Base-by-base conservation (phyloP, 2,329 filamentous ascomycete genomes). In the Keithomyces neogunnii region DNA sequence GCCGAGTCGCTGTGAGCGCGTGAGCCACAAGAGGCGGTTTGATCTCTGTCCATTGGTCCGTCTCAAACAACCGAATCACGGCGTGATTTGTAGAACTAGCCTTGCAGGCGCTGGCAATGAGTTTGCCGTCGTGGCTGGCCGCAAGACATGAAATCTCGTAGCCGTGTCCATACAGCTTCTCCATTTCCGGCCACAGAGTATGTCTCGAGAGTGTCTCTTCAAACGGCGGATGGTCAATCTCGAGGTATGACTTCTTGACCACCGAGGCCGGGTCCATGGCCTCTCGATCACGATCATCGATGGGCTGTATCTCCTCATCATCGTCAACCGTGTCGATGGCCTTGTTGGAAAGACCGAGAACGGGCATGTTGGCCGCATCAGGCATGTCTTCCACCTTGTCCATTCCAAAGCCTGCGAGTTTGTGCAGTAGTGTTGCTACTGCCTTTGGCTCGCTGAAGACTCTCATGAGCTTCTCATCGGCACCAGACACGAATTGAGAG, bases 101-200 rank as follows among this genome's bases (percentile, higher is more conserved):
- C 62, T 88, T 89, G 73, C 93, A 99, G 2, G 93, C 90, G 49
- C 91, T 96, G 33, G 93, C 93, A 11, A 99, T 78, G 28, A 96
- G 68, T 3, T 69, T 73, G 10, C 87, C 86, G 60, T 90, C 84
- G 62, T 88, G 80, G 61, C 83, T 89, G 6, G 85, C 80, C 9
- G 91, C 88, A 13, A 96, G 81, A 38, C 89, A 87, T 2, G 89
- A 95, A 47, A 99, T 92, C 68, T 99, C 93, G 69, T 96, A 96
- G 32, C 93, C 93, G 69, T 99, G 93, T 2, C 93, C 93, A 69
- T 99, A 99, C 1, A 99, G 79, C 72, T 99, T 99, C 68, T 99
- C 93, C 5, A 82, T 82, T 65, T 99, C 93, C 3, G 93, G 93
- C 90, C 91, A 99, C 33, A 99, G 81, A 0, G 93, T 95, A 66